Evolutionary conservation across 2,329 filamentous ascomycete genomes (phyloP), one percentile per base, ranked within the genome.

Genomic region (Sordariomycetes sp.): DNA sequence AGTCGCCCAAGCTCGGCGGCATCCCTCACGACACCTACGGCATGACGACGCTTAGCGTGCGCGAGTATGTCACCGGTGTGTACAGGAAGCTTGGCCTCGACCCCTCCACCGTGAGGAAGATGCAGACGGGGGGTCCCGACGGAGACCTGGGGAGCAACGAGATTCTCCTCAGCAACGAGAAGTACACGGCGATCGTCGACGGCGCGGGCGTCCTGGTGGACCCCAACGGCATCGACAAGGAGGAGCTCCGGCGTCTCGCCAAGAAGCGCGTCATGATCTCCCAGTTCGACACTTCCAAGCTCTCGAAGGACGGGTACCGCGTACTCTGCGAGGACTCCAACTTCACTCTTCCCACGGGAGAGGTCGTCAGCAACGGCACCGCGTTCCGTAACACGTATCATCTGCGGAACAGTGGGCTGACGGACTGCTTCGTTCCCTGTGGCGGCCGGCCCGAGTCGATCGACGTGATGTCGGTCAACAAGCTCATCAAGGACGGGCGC

Each of bases 321-420:
- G 87, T 99, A 37, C 80, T 99, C 50, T 89, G 95, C 59, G 94
- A 99, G 61, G 93, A 99, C 64, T 88, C 76, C 68, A 94, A 96
- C 71, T 74, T 96, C 68, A 91, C 79, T n/a, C 82, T 99, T 20
- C 94, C 94, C 12, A 88, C 71, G 37, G 94, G 94, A 56, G 94
- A 99, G 72, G 72, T 90, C 6, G 80, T 99, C 62, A 83, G 85
- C 74, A 97, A 97, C 72, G 94, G 94, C 60, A 97, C 90, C 35
- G 81, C 87, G 2, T 99, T 99, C 88, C 90, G 94, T 62, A 99
- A 99, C 76, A 95, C 91, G 24, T 99, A 93, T 80, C 94, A 99
- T 70, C 82, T 97, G 54, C 89, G 93, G 54, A 82, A 86, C 60
- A 85, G 80, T 20, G 83, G 88, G 58, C 73, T 86, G 55, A 93